phyloP scores from a whole-genome alignment of 306 rosid species.

The Cucurbita ficifolia region DNA sequence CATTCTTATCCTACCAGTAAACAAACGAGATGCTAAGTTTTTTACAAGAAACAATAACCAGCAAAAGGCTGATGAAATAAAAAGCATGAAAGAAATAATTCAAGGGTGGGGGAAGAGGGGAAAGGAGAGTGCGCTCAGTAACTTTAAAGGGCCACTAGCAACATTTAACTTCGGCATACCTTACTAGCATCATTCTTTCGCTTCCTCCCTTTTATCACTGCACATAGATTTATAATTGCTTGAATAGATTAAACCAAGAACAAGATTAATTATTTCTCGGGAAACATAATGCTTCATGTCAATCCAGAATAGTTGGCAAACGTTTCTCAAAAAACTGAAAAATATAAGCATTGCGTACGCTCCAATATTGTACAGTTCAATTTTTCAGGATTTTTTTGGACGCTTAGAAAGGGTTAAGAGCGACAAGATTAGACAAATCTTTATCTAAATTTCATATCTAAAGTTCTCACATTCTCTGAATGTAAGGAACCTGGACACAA shows the following conservation, averaged over 20 bases:
- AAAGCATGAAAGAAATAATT: neutral
- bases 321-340: neutral
- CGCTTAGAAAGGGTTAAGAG: neutral
- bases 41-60: too few species aligned
- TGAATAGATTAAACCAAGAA: neutral
- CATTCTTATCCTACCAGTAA: conserved; percentile 28
- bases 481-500: neutral
- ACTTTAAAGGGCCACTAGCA: conserved; percentile 4
- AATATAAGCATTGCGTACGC: neutral
- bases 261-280: neutral
- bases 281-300: neutral
- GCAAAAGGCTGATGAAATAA: too few species aligned
- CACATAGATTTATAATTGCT: conserved; percentile 19
- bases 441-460: neutral
- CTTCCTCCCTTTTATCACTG: conserved; percentile 54
- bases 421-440: neutral
- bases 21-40: neutral
- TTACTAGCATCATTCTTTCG: conserved; percentile 43
- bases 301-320: neutral
- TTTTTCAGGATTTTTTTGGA: neutral
- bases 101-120: neutral
- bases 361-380: neutral
- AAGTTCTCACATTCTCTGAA: neutral
- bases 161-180: conserved; percentile 31
- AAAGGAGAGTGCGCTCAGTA: neutral